phyloP scores from a whole-genome alignment of 176 grass and related monocot genomes.

The Secale cereale region DNA sequence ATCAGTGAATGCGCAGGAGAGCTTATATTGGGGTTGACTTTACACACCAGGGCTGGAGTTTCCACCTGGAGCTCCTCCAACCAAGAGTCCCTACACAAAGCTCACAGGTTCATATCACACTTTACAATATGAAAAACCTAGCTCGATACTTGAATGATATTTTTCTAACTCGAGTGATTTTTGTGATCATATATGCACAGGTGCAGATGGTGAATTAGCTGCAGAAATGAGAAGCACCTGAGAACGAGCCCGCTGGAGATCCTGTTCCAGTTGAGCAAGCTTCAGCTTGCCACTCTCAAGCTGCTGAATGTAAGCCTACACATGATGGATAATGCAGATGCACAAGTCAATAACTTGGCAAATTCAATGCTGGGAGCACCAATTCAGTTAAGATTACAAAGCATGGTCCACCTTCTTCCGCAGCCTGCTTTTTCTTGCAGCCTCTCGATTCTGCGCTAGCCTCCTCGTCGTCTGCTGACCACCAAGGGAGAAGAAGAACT shows the following conservation, averaged over 20 bases:
- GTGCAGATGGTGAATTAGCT: not conserved
- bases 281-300: constrained; percentile 77
- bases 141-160: not conserved
- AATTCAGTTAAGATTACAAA: not conserved
- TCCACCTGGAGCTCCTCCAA: constrained; percentile 59
- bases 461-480: constrained; percentile 56
- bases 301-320: constrained; percentile 79
- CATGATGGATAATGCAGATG: constrained; percentile 1
- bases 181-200: not conserved
- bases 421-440: constrained; percentile 82
- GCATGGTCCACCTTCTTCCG: constrained; percentile 64
- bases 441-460: constrained; percentile 90
- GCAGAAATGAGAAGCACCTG: constrained; percentile 39
- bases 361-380: not conserved
- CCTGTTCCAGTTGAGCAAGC: constrained; percentile 75
- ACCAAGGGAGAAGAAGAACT: not conserved
- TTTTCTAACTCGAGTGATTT: not conserved
- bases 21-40: not conserved
- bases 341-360: constrained; percentile 4
- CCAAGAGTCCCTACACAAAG: constrained; percentile 53
- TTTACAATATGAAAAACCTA: not conserved
- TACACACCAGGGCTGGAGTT: constrained; percentile 58
- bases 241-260: constrained; percentile 69
- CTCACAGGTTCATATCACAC: constrained; percentile 11
- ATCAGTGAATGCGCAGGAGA: not conserved